Base-by-base conservation (phyloP, 2,329 filamentous ascomycete genomes). In the Hansfordia pulvinata region DNA sequence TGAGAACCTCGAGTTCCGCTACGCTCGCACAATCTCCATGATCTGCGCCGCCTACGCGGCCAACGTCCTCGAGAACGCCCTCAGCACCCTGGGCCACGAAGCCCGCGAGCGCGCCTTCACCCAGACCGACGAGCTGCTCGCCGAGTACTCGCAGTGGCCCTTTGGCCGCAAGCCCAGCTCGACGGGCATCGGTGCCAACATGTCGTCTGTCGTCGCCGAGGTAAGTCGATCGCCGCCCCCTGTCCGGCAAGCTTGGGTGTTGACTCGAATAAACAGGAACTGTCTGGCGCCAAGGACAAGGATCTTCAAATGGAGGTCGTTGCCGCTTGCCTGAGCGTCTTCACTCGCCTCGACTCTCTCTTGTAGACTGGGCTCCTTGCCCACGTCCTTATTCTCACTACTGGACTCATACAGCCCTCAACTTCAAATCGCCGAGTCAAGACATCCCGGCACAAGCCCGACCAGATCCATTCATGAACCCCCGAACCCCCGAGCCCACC, bases 11-110 rank as follows among this genome's bases (percentile, higher is more conserved):
- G 88, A 96, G 46, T 94, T 93, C 60, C 74, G 90, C 50, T 92
- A 93, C 54, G 60, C 90, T 39, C 76, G 90, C 41, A 96, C 90
- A 24, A 74, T 98, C 38, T 68, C 81, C 42, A 93, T 98, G 86
- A 84, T 98, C 28, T 98, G 90, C 59, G 90, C 88, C 27, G 88
- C 90, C 23, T 96, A 98, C 54, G 90, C 90, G 23, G 90, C 90
- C 35, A 98, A 98, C 46, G 90, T 98, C 16, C 69, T 98, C 31
- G 90, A 98, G 60, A 98, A 98, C 49, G 90, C 88, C n/a, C 62
- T 98, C 43, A 83, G 82, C 30, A 92, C 82, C 10, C 71, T 98
- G 36, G 84, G 86, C 40, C 90, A 96, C 50, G 90, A 98, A 60
- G 77, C 88, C 30, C 68, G 90, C 41, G 90, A 98, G 58, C 69